These are phyloP conservation scores for Wickerhamomyces alni DNA, from an alignment of 805 yeast genomes.

Conservation along the genomic window DNA sequence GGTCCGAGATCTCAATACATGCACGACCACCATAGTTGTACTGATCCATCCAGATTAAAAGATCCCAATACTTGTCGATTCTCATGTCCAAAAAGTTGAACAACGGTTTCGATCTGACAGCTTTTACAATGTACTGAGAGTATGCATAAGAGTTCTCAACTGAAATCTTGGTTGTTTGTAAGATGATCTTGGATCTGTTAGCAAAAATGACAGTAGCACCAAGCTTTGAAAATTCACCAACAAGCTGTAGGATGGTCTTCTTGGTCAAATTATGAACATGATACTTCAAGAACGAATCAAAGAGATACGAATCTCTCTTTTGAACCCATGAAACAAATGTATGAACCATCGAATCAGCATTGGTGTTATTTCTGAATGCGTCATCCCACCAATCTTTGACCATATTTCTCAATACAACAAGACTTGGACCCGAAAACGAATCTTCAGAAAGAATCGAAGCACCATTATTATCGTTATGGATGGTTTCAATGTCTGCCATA, in stretches of 20 bases:
- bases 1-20: conserved; percentile 31
- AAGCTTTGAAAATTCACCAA: conserved; percentile 70
- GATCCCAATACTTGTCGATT: conserved; percentile 82
- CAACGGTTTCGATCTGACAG: conserved; percentile 72
- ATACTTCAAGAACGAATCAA: conserved; percentile 73
- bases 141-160: conserved; percentile 90
- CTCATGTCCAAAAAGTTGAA: conserved; percentile 76
- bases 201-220: conserved; percentile 82
- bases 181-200: conserved; percentile 63
- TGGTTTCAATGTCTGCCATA: conserved; percentile 43
- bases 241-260: conserved; percentile 72
- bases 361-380: conserved; percentile 58
- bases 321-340: conserved; percentile 84
- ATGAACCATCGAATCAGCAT: conserved; percentile 82
- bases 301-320: conserved; percentile 62
- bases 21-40: conserved; percentile 77
- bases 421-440: conserved; percentile 72
- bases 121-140: conserved; percentile 74
- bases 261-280: conserved; percentile 85
- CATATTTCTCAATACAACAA: conserved; percentile 62
- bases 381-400: conserved; percentile 93
- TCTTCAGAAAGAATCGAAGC: conserved; percentile 59
- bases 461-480: conserved; percentile 23
- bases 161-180: conserved; percentile 67
- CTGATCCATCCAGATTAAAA: conserved; percentile 93